A percentile compares a stretch with the other conserved stretches of the same genome.
Evolutionary conservation across 805 yeast genomes (phyloP).

Genomic region (Komagataella kurtzmanii): DNA sequence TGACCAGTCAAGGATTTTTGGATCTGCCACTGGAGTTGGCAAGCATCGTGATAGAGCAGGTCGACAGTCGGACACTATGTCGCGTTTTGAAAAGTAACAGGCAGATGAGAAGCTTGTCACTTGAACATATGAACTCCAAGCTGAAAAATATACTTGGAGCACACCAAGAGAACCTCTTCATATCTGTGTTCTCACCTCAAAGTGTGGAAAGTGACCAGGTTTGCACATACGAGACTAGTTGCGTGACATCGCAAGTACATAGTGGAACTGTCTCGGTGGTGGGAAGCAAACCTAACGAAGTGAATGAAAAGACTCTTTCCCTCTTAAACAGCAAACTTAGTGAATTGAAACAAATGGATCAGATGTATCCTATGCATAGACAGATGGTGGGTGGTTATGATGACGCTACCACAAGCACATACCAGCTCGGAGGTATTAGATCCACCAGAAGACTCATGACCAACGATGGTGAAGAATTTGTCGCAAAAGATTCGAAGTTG

Average conservation of each 20-base stretch:
- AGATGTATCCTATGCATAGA: neutral
- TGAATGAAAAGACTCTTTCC: neutral
- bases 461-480: neutral
- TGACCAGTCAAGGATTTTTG: neutral
- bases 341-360: neutral
- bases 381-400: neutral
- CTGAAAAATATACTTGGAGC: neutral
- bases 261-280: neutral
- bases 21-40: neutral
- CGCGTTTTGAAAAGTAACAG: neutral
- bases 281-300: neutral
- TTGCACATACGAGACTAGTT: slow-evolving; percentile 10
- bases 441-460: neutral
- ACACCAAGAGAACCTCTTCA: slow-evolving; percentile 4
- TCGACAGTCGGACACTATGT: neutral
- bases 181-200: slow-evolving; percentile 16
- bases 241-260: slow-evolving; percentile 3
- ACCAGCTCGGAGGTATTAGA: neutral
- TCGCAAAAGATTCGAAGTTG: slow-evolving; percentile 3
- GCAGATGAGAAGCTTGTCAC: neutral
- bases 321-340: neutral
- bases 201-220: slow-evolving; percentile 8
- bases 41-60: neutral
- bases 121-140: neutral
- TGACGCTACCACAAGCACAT: neutral